Evolutionary conservation across 2,329 filamentous ascomycete genomes (phyloP), one percentile per base, ranked within the genome.

Genomic region (Diaporthe aspalathi): DNA sequence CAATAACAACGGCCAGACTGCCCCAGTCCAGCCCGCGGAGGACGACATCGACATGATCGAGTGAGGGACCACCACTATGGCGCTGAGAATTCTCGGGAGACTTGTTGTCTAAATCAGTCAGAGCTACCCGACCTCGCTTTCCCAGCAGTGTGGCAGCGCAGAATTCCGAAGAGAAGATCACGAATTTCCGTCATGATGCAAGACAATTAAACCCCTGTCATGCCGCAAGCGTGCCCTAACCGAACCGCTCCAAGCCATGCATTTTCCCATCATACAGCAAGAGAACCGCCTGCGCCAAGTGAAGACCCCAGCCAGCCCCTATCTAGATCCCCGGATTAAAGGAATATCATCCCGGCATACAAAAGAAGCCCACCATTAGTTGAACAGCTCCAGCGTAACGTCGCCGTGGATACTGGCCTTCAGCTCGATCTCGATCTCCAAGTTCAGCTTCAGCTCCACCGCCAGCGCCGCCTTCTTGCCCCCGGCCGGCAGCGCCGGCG

Each of bases 381-480:
- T 73, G 47, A 75, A 63, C 45, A 92, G 83, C 68, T 86, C 88
- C 72, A 92, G 78, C 6, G 90, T 91, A 74, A 93, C 78, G 81
- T 93, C 91, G 74, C 91, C 91, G 74, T 90, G 85, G 67, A 92
- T 91, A 78, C 86, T 89, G 22, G 90, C 90, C 82, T 92, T 92
- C 72, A 92, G 82, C 79, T 91, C 87, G 73, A 92, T 88, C 79
- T 92, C 90, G 67, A 92, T 85, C 74, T 92, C 90, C 71, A 92
- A 79, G 78, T 92, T 92, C 72, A 91, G 82, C 77, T 92, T 90
- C 35, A 92, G 79, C 65, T 87, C 71, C 32, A 73, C 71, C 12
- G 71, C 71, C 52, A 73, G 65, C 52, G 67, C 56, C 20, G 71
- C 71, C 69, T 73, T 73, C 65, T 73, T 73, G 7, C 71, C 71